These are phyloP conservation scores for Cercospora sp. DNA, from an alignment of 2,329 filamentous ascomycete species.

Conservation along the genomic window DNA sequence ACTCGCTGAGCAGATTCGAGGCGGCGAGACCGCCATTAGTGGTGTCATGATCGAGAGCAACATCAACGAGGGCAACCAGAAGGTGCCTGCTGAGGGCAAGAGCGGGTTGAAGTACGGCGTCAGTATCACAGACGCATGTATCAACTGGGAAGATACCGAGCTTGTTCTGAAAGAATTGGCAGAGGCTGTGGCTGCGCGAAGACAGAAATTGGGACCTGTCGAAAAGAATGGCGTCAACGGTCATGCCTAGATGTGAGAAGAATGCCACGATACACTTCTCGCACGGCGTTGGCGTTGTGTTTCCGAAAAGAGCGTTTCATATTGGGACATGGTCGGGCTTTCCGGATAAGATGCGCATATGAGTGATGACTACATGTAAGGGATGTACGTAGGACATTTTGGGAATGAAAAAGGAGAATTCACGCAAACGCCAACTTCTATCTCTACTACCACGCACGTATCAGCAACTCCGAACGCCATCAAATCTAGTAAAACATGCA, in stretches of 20 bases:
- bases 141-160: constrained; percentile 89
- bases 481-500: too few species aligned
- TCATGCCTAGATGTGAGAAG: constrained; percentile 17
- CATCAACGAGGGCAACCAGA: constrained; percentile 91
- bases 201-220: constrained; percentile 50
- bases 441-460: not conserved
- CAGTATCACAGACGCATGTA: constrained; percentile 96
- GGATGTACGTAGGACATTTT: not conserved
- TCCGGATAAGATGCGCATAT: not conserved
- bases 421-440: not conserved
- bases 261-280: not conserved
- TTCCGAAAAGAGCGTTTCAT: not conserved
- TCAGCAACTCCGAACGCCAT: not conserved
- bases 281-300: not conserved
- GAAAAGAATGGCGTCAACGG: constrained; percentile 28
- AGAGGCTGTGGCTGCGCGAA: constrained; percentile 72
- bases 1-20: constrained; percentile 79
- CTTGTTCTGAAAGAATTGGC: constrained; percentile 75
- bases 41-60: constrained; percentile 99
- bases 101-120: constrained; percentile 86
- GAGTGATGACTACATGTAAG: not conserved
- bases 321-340: not conserved
- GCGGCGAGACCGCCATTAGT: constrained; percentile 84
- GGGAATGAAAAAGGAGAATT: not conserved
- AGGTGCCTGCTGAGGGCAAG: constrained; percentile 84